Conservation (phyloP, 305 asterid genomes). For the Caryopteris hybrid region DNA sequence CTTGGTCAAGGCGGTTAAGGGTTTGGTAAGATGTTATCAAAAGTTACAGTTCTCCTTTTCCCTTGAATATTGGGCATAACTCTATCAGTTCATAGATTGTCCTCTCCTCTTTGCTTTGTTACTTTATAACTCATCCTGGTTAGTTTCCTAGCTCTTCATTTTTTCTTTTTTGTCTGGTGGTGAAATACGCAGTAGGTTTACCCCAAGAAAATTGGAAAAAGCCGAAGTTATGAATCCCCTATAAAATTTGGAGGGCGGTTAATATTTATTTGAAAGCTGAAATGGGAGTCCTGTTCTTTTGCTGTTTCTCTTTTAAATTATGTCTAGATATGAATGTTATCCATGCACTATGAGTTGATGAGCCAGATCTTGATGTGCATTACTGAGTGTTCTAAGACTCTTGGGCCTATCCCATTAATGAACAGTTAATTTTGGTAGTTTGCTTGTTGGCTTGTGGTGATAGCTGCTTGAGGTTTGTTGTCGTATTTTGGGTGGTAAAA, state of each 20-base stretch:
- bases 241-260: not conserved
- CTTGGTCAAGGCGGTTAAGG: constrained; percentile 87
- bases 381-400: too few species aligned
- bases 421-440: too few species aligned
- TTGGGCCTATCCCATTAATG: too few species aligned
- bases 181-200: too few species aligned
- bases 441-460: too few species aligned
- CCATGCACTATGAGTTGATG: not conserved
- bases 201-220: too few species aligned
- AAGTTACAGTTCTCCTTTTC: not conserved
- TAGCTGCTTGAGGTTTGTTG: too few species aligned
- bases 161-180: too few species aligned
- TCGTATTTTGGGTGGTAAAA: too few species aligned
- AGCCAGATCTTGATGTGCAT: not conserved
- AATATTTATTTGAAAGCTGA: not conserved
- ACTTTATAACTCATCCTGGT: not conserved
- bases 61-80: not conserved
- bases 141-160: too few species aligned
- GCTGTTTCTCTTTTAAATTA: not conserved
- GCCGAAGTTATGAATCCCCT: too few species aligned
- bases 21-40: constrained; percentile 55
- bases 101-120: not conserved
- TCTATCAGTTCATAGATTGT: not conserved
- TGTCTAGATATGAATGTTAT: not conserved
- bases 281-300: not conserved